phyloP scores from a whole-genome alignment of 208 protist species.

The Strigomonas galati region DNA sequence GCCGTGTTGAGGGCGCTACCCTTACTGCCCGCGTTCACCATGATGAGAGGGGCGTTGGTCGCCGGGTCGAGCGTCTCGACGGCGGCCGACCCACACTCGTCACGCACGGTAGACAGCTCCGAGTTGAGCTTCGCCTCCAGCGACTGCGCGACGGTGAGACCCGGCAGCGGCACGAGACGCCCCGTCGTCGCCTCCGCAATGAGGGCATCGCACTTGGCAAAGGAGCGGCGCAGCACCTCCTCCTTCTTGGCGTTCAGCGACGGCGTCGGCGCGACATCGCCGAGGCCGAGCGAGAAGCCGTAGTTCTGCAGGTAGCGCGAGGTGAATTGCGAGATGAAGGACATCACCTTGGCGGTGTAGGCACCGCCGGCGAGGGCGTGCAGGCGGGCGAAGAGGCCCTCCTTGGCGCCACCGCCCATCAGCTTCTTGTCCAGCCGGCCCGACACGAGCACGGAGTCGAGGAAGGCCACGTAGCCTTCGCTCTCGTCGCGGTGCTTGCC shows the following conservation, averaged over 20 bases:
- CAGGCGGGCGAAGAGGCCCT: conserved; percentile 95
- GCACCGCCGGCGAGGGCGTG: conserved; percentile 77
- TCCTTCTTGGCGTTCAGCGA: conserved; percentile 89
- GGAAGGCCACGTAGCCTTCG: conserved; percentile 95
- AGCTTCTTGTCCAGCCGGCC: conserved; percentile 98
- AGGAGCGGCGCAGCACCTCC: conserved; percentile 90
- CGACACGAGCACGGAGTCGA: conserved; percentile 93
- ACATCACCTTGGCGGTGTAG: conserved; percentile 93
- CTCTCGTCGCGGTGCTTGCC: conserved; percentile 63
- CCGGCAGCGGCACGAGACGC: conserved; percentile 90
- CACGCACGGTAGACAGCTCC: conserved; percentile 96
- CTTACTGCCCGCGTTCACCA: conserved; percentile 97
- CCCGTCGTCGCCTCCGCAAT: conserved; percentile 94
- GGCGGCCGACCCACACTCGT: conserved; percentile 95
- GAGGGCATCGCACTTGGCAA: conserved; percentile 86
- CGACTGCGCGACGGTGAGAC: conserved; percentile 93
- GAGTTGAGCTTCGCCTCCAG: conserved; percentile 95
- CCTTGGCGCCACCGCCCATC: conserved; percentile 94
- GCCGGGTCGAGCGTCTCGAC: conserved; percentile 89
- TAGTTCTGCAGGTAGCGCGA: conserved; percentile 93
- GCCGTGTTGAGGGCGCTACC: conserved; percentile 99
- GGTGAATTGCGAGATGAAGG: conserved; percentile 93
- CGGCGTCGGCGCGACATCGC: conserved; percentile 94
- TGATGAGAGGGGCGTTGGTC: conserved; percentile 98
- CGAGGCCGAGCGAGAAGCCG: conserved; percentile 99